Conservation (phyloP, 805 yeast genomes). For the Cyberlindnera mycetangii region DNA sequence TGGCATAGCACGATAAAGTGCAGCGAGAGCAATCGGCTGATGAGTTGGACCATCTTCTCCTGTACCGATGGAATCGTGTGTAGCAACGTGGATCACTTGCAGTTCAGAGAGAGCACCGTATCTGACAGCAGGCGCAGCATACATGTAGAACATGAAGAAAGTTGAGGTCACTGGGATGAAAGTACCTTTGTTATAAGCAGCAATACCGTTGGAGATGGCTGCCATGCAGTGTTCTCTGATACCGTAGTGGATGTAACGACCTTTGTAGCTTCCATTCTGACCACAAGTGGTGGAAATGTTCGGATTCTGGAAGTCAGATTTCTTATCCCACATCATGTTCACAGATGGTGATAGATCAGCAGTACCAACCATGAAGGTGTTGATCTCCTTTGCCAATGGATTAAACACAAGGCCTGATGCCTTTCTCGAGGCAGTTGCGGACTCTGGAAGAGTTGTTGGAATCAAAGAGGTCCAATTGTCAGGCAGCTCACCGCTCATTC, state of each 20-base stretch:
- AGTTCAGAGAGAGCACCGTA: slow-evolving; percentile 78
- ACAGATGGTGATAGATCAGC: slow-evolving; percentile 14
- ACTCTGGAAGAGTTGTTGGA: slow-evolving; percentile 70
- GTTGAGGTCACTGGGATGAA: slow-evolving; percentile 93
- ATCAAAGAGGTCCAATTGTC: slow-evolving; percentile 70
- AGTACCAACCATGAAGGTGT: slow-evolving; percentile 12
- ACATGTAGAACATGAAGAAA: slow-evolving; percentile 86
- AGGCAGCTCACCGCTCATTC: slow-evolving; percentile 77
- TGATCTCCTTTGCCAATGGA: slow-evolving; percentile 9
- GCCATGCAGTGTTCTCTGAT: slow-evolving; percentile 99
- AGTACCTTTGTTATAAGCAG: slow-evolving; percentile 77
- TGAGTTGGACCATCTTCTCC: slow-evolving; percentile 95
- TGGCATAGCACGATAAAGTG: slow-evolving; percentile 81
- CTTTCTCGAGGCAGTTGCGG: slow-evolving; percentile 90
- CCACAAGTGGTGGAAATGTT: slow-evolving; percentile 74
- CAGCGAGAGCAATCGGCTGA: slow-evolving; percentile 85
- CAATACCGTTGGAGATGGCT: slow-evolving; percentile 94
- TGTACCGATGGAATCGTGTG: slow-evolving; percentile 84
- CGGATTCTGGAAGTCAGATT: slow-evolving; percentile 86
- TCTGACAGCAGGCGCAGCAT: slow-evolving; percentile 85
- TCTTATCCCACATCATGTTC: slow-evolving; percentile 35
- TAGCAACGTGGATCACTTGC: slow-evolving; percentile 83
- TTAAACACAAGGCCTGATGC: slow-evolving; percentile 73
- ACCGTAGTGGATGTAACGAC: slow-evolving; percentile 95
- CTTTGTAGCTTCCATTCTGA: slow-evolving; percentile 57